Base-by-base conservation (phyloP, 228 moss, liverwort and hornwort species). In the Sphagnum fallax region DNA sequence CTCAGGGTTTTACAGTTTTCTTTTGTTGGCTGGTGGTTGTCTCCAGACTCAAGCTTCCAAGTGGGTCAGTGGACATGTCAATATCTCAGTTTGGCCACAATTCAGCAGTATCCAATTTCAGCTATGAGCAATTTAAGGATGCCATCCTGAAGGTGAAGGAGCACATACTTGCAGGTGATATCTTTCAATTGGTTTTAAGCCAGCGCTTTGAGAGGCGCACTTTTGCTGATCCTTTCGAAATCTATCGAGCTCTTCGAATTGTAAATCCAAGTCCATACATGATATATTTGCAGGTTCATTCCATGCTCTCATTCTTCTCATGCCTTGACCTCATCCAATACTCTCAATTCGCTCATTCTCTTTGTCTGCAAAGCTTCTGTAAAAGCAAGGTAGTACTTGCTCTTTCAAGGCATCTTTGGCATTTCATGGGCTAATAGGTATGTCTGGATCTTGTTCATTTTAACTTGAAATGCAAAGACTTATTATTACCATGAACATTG, bases 231-330 rank as follows among this genome's bases (percentile, higher is more conserved):
- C 83, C 83, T 62, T 83, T 87, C 63, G 83, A 83, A 64, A 78
- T 87, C 0, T 87, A 87, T 53, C 83, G 87, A 14, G 76, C 87
- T 50, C 63, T 87, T 50, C 78, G 83, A 50, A 74, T 87, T 51
- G 83, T 83, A 58, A 87, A 87, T 49, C 87, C 87, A 0, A 87
- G 87, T 69, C 87, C 83, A 7, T 87, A 87, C 61, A 83, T 87
- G 87, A 77, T 81, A 14, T 87, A 81, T 53, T 72, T 87, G 65
- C 87, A 81, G 82, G 32, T 32, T 32, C 32, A 32, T 32, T 32
- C 32, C 32, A 32, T 32, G 32, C 32, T 81, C 81, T 18, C 59
- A 49, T 16, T 63, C 69, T 51, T 47, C 66, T 10, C 47, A 47
- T 18, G 32, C 50, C n/a, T 49, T 4, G 15, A 18, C 8, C 50